Evolutionary conservation across 2,329 filamentous ascomycete species (phyloP).

Genomic region (Trichoderma sp.): DNA sequence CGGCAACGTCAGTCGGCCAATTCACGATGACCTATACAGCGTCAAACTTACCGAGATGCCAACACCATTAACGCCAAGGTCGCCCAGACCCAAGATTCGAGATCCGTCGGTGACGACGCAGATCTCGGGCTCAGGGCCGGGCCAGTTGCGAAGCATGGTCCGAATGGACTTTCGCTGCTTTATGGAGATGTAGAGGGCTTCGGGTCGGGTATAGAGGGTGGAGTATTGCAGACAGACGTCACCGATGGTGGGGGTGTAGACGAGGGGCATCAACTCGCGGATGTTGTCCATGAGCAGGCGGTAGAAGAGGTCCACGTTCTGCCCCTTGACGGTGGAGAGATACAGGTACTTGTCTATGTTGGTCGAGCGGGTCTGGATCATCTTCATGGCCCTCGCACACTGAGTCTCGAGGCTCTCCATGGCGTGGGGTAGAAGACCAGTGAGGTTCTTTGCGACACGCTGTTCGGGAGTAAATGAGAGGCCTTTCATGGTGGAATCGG

Average conservation of each 20-base stretch:
- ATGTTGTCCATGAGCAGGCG: conserved; percentile 76
- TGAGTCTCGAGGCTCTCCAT: conserved; percentile 63
- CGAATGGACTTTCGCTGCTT: conserved; percentile 89
- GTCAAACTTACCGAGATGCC: conserved; percentile 78
- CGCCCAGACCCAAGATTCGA: conserved; percentile 86
- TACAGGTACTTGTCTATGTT: conserved; percentile 83
- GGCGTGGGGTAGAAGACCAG: conserved; percentile 65
- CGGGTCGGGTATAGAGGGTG: conserved; percentile 90
- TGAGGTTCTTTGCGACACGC: conserved; percentile 65
- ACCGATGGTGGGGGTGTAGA: conserved; percentile 89
- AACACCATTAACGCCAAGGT: conserved; percentile 95
- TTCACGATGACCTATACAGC: neutral
- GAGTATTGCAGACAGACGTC: conserved; percentile 97
- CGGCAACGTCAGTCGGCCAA: conserved; percentile 27
- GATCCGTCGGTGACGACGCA: conserved; percentile 97
- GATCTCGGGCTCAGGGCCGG: conserved; percentile 85
- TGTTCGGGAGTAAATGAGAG: conserved; percentile 67
- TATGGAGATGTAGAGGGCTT: conserved; percentile 95
- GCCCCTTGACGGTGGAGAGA: conserved; percentile 72
- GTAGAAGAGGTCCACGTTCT: conserved; percentile 82
- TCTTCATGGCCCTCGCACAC: conserved; percentile 68
- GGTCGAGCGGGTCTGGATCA: conserved; percentile 70
- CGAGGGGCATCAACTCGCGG: conserved; percentile 77
- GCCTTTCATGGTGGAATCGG: conserved; percentile 45
- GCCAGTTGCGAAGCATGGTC: conserved; percentile 91